These are phyloP conservation scores for Phyllosticta citrichinensis DNA, from an alignment of 2,329 filamentous ascomycete species.

Conservation along the genomic window DNA sequence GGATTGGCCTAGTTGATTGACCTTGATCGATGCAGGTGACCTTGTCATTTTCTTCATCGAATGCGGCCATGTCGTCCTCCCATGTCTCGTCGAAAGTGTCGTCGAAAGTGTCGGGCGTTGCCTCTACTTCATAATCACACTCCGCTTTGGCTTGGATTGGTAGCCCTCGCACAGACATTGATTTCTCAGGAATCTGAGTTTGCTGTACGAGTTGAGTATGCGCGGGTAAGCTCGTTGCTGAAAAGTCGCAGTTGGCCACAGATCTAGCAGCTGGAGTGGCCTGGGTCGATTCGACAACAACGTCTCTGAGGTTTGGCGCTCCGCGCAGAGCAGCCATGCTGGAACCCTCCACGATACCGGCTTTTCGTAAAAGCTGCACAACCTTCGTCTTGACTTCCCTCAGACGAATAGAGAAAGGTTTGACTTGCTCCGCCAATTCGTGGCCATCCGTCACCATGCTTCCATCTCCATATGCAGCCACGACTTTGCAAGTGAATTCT, in stretches of 20 bases:
- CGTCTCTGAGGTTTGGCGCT: background rate
- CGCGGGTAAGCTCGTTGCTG: background rate
- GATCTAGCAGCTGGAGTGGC: background rate
- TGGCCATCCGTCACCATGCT: background rate
- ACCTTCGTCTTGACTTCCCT: background rate
- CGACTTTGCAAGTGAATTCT: background rate
- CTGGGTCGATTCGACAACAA: background rate
- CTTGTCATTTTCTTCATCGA: background rate
- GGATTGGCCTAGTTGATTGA: background rate
- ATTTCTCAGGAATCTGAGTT: conserved; percentile 20
- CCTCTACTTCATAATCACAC: background rate
- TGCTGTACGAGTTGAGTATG: conserved; percentile 24
- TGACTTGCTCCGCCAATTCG: background rate
- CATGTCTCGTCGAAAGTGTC: background rate
- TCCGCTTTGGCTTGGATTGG: background rate
- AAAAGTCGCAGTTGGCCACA: background rate
- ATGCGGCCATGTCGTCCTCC: background rate
- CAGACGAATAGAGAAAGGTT: background rate
- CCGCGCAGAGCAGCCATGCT: background rate
- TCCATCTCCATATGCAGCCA: background rate
- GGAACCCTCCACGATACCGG: background rate
- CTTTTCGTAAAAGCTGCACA: background rate
- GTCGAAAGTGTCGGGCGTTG: background rate
- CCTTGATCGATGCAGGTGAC: background rate
- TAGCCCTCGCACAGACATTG: background rate